Percentiles rank a stretch among this genome's conserved stretches.
Conservation (phyloP, 2,329 filamentous ascomycete species). For the Eurotiales sp. region DNA sequence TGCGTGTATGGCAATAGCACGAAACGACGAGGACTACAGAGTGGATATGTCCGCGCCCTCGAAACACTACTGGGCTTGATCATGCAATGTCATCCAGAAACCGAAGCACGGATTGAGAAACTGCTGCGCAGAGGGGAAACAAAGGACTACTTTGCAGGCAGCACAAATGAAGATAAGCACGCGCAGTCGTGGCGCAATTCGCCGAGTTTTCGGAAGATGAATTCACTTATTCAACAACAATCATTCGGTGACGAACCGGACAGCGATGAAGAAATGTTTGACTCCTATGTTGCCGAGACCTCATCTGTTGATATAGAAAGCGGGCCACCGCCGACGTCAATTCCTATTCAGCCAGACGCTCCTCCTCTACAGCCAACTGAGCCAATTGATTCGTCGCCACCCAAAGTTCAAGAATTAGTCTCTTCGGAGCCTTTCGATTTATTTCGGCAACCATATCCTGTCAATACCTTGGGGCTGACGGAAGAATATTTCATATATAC, state of each 20-base stretch:
- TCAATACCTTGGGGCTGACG: constrained; percentile 44
- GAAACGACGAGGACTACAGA: not conserved
- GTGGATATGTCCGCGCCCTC: constrained; percentile 1
- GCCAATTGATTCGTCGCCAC: no score
- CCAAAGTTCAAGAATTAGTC: no score
- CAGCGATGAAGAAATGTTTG: no score
- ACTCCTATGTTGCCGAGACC: no score
- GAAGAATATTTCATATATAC: constrained; percentile 69
- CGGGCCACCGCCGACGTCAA: no score
- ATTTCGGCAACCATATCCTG: constrained; percentile 13
- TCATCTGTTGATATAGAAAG: no score
- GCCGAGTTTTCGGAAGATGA: not conserved
- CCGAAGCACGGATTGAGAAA: not conserved
- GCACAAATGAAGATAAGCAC: not conserved
- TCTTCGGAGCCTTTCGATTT: not conserved
- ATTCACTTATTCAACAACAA: not conserved
- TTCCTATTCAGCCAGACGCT: no score
- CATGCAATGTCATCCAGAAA: not conserved
- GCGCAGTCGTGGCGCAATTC: not conserved
- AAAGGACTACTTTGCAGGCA: not conserved
- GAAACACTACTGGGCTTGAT: constrained; percentile 2
- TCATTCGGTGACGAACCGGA: no score
- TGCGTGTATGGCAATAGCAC: not conserved
- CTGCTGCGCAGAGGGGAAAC: not conserved
- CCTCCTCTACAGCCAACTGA: no score